Evolutionary conservation across 495 filamentous ascomycete genomes (phyloP).

Genomic region (Astrothelium subdiscretum): DNA sequence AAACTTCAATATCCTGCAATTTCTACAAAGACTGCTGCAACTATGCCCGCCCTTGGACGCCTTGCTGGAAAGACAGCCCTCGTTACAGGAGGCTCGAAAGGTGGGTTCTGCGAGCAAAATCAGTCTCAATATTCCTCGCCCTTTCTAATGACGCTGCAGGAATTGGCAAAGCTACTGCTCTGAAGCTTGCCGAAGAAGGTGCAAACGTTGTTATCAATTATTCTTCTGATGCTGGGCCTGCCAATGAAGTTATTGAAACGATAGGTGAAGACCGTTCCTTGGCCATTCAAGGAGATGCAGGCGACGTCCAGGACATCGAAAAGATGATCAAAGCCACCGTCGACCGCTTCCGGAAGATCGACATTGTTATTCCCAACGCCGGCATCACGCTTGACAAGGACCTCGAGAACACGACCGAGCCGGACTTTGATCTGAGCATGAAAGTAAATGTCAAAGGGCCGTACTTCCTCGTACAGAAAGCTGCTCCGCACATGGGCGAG

Average conservation of each 20-base stretch:
- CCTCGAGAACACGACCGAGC: slow-evolving; percentile 47
- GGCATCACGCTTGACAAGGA: slow-evolving; percentile 41
- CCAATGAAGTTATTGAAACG: slow-evolving; percentile 42
- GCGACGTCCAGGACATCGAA: slow-evolving; percentile 30
- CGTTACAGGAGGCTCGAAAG: slow-evolving; percentile 7
- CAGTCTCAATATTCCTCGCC: neutral
- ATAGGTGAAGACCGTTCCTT: slow-evolving; percentile 42
- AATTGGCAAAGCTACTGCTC: slow-evolving; percentile 8
- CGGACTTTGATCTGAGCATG: slow-evolving; percentile 45
- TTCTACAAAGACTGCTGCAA: neutral
- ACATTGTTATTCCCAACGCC: slow-evolving; percentile 54
- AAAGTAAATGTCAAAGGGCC: slow-evolving; percentile 53
- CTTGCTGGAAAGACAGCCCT: slow-evolving; percentile 6
- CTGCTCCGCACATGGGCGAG: slow-evolving; percentile 46
- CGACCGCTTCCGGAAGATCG: slow-evolving; percentile 41
- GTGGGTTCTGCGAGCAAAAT: neutral
- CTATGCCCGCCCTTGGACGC: neutral
- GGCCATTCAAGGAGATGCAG: slow-evolving; percentile 44
- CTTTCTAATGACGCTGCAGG: neutral
- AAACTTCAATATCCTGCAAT: neutral
- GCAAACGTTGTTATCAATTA: slow-evolving; percentile 56
- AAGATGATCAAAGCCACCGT: slow-evolving; percentile 35
- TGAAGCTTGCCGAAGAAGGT: slow-evolving; percentile 28
- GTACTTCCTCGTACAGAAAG: slow-evolving; percentile 52
- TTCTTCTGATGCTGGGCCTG: slow-evolving; percentile 37